phyloP scores from a whole-genome alignment of 805 yeast genomes.

The Metschnikowia cubensis region DNA sequence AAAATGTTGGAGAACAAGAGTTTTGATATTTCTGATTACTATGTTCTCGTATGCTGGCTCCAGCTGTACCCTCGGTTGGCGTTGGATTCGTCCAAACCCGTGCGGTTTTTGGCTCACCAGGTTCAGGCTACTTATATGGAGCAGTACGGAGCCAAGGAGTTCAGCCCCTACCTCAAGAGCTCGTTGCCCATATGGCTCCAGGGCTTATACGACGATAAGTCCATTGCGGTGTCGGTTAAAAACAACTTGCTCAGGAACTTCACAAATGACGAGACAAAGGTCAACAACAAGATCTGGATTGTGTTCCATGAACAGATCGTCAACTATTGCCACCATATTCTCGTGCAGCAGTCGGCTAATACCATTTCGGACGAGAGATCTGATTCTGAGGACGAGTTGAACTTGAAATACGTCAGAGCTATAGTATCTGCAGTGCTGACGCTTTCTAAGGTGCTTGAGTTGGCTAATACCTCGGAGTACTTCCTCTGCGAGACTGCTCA shows the following conservation, averaged over 20 bases:
- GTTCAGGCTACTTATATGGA: slow-evolving; percentile 48
- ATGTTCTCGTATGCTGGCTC: slow-evolving; percentile 62
- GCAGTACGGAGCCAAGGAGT: slow-evolving; percentile 52
- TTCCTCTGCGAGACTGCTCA: slow-evolving; percentile 12
- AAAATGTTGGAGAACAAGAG: slow-evolving; percentile 30
- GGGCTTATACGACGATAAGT: slow-evolving; percentile 70
- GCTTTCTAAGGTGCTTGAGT: slow-evolving; percentile 32
- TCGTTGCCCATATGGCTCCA: slow-evolving; percentile 70
- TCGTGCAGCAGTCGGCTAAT: slow-evolving; percentile 54
- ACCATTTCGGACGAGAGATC: slow-evolving; percentile 74
- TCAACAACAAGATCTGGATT: slow-evolving; percentile 52
- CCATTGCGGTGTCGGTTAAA: slow-evolving; percentile 50
- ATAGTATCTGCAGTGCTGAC: slow-evolving; percentile 48
- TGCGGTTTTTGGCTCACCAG: slow-evolving; percentile 60
- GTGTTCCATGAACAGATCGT: slow-evolving; percentile 55
- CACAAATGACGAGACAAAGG: slow-evolving; percentile 46
- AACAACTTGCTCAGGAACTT: slow-evolving; percentile 52
- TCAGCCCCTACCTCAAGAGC: slow-evolving; percentile 64
- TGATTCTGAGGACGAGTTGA: slow-evolving; percentile 61
- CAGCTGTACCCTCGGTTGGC: slow-evolving; percentile 80
- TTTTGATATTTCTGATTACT: slow-evolving; percentile 40
- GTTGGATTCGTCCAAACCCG: slow-evolving; percentile 62
- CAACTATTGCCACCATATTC: slow-evolving; percentile 48
- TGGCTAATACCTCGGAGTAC: slow-evolving; percentile 17
- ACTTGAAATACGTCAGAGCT: slow-evolving; percentile 58